Percentiles rank a stretch among this genome's conserved stretches.
Evolutionary conservation across 176 grass and related monocot species (phyloP).

Genomic region (Triticum urartu): DNA sequence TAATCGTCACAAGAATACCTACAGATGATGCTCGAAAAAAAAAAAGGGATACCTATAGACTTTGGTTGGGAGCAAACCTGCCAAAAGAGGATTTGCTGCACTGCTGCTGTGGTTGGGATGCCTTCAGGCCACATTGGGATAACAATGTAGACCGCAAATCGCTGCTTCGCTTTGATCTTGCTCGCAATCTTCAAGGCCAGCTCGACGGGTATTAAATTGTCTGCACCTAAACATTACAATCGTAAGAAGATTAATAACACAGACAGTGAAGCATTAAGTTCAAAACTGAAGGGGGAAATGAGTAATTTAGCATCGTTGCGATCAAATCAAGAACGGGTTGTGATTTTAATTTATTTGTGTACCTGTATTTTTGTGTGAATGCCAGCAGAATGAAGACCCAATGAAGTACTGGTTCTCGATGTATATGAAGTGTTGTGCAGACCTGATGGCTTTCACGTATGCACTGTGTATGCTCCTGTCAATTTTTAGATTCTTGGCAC

Average conservation of each 20-base stretch:
- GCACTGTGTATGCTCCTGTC: constrained; percentile 94
- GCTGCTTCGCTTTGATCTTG: constrained; percentile 72
- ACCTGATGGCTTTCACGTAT: constrained; percentile 89
- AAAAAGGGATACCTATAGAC: too few species aligned
- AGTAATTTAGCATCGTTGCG: background rate
- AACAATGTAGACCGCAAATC: constrained; percentile 74
- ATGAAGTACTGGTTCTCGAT: constrained; percentile 98
- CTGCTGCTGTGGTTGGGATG: constrained; percentile 55
- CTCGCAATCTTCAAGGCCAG: constrained; percentile 83
- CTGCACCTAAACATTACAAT: constrained; percentile 45
- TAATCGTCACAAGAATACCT: background rate
- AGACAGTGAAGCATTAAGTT: background rate
- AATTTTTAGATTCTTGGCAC: constrained; percentile 83
- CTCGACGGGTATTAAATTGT: constrained; percentile 90
- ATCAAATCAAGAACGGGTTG: too few species aligned
- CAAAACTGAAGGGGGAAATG: too few species aligned
- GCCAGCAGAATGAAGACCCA: constrained; percentile 86
- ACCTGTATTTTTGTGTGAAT: constrained; percentile 85
- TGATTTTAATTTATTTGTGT: background rate
- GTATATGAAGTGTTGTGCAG: constrained; percentile 82
- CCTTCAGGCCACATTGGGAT: constrained; percentile 99
- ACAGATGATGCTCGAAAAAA: too few species aligned
- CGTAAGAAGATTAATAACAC: background rate
- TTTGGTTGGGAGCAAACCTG: constrained; percentile 49
- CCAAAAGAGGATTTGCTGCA: constrained; percentile 96